Evolutionary conservation across 129 eudicot species (phyloP).

Genomic region (Kitagawia praeruptora): DNA sequence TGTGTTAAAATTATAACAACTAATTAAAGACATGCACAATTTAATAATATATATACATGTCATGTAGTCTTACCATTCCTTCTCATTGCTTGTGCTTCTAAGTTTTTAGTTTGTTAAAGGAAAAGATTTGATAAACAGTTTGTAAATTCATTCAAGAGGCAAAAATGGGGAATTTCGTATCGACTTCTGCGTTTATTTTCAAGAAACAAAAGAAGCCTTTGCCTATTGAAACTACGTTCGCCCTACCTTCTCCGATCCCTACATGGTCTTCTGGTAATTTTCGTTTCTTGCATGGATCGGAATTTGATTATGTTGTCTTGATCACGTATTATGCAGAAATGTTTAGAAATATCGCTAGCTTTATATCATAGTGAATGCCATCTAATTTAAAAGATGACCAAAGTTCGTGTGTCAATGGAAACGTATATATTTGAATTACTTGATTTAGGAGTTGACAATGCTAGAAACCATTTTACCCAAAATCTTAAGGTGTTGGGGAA

Average conservation of each 20-base stretch:
- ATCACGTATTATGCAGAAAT: no score
- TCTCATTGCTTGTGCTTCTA: neutral
- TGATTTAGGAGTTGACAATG: no score
- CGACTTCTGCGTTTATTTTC: neutral
- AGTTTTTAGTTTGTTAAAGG: neutral
- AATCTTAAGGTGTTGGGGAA: no score
- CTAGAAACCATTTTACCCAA: no score
- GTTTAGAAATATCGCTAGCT: no score
- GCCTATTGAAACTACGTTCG: conserved; percentile 51
- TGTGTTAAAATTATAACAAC: neutral
- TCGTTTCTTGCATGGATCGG: neutral
- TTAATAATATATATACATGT: no score
- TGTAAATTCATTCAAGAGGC: neutral
- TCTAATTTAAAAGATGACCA: no score
- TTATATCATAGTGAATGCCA: no score
- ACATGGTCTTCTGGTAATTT: conserved; percentile 34
- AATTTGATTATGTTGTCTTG: neutral
- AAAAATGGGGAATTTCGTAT: neutral
- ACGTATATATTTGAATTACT: no score
- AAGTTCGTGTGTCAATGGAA: neutral
- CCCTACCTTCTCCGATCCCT: conserved; percentile 65
- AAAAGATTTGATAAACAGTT: neutral
- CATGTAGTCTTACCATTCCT: neutral
- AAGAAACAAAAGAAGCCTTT: conserved; percentile 34
- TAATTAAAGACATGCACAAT: no score